These are phyloP conservation scores for Claviceps purpurea DNA, from an alignment of 2,329 filamentous ascomycete species.

Conservation along the genomic window DNA sequence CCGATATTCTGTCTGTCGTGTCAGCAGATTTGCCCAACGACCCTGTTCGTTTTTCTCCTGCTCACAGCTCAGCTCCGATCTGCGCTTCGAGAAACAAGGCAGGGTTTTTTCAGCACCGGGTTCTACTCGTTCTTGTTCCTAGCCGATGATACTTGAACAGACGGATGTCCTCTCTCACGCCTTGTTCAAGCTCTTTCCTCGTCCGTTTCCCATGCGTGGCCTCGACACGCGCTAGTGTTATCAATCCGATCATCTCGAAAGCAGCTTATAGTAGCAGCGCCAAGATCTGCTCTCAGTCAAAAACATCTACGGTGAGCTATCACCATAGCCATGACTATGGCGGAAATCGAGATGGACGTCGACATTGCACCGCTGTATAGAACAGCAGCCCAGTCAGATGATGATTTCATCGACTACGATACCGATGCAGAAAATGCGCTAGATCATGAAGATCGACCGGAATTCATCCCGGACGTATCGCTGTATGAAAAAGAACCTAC, in stretches of 20 bases:
- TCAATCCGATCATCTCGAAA: not conserved
- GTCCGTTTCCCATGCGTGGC: not conserved
- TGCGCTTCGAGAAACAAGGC: not conserved
- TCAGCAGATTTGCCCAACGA: not conserved
- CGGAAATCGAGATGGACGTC: slow-evolving; percentile 20
- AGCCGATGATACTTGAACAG: not conserved
- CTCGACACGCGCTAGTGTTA: not conserved
- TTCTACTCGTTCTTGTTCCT: not conserved
- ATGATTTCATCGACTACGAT: slow-evolving; percentile 26
- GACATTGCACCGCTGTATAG: slow-evolving; percentile 14
- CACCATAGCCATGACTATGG: slow-evolving; percentile 9
- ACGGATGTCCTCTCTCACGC: not conserved
- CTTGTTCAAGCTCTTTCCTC: not conserved
- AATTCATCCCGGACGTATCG: not conserved
- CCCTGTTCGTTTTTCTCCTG: not conserved
- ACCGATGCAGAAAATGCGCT: slow-evolving; percentile 13
- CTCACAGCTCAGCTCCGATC: not conserved
- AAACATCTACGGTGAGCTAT: not conserved
- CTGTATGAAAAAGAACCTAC: not conserved
- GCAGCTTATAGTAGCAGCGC: not conserved
- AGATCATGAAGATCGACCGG: not conserved
- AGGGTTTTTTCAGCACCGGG: not conserved
- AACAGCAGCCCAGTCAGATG: slow-evolving; percentile 14
- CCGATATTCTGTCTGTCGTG: too few species aligned
- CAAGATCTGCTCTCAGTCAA: not conserved